Evolutionary conservation across 176 grass and related monocot species (phyloP).

Genomic region (Ensete ventricosum): DNA sequence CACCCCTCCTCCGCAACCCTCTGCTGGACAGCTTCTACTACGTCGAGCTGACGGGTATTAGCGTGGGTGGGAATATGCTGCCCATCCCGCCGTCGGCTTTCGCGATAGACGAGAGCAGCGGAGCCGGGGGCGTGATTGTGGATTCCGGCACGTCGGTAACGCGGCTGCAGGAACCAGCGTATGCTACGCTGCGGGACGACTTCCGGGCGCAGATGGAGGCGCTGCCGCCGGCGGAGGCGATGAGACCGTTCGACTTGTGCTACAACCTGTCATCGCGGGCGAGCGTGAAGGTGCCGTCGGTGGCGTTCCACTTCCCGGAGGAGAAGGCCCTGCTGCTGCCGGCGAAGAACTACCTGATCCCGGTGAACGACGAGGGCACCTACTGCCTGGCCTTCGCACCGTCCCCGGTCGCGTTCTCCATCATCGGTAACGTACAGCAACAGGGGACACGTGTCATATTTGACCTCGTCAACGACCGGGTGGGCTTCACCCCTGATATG

Average conservation of each 20-base stretch:
- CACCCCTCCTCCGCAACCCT: constrained; percentile 43
- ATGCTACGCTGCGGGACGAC: constrained; percentile 45
- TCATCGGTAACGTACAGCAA: constrained; percentile 92
- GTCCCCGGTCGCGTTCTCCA: constrained; percentile 50
- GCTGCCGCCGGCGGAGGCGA: constrained; percentile 11
- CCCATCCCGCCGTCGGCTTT: constrained; percentile 36
- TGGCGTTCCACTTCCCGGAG: constrained; percentile 47
- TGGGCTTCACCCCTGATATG: constrained; percentile 65
- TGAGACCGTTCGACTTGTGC: constrained; percentile 86
- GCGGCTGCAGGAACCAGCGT: constrained; percentile 35
- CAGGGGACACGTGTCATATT: constrained; percentile 71
- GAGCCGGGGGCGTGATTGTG: constrained; percentile 64
- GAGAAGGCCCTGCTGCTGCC: constrained; percentile 47
- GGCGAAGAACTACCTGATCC: constrained; percentile 91
- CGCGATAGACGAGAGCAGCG: constrained; percentile 38
- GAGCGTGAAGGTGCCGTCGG: constrained; percentile 66
- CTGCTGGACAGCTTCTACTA: constrained; percentile 67
- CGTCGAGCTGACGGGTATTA: constrained; percentile 43
- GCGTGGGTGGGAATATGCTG: constrained; percentile 45
- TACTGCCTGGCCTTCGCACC: constrained; percentile 84
- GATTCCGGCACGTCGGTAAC: constrained; percentile 76
- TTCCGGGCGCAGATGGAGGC: constrained; percentile 32
- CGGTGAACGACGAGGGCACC: constrained; percentile 42
- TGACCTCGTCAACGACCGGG: constrained; percentile 46
- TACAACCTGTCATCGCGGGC: constrained; percentile 58